phyloP scores from a whole-genome alignment of 2,329 filamentous ascomycete genomes.

The Epichloe hybrida region DNA sequence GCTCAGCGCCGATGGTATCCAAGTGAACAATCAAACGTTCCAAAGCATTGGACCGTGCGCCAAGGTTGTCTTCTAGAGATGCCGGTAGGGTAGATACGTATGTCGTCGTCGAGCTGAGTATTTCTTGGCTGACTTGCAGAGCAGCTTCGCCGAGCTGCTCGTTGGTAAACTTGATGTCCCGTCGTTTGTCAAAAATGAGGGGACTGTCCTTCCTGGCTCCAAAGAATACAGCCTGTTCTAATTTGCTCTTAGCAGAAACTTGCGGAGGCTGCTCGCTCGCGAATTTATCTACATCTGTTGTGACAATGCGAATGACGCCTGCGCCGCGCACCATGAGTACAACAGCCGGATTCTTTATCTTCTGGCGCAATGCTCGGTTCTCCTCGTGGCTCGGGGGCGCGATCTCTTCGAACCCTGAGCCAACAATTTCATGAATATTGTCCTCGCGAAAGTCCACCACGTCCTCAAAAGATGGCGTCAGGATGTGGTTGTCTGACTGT shows the following conservation, averaged over 20 bases:
- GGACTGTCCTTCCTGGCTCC: conserved; percentile 70
- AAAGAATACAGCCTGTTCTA: conserved; percentile 96
- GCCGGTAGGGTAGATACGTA: conserved; percentile 61
- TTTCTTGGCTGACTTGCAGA: conserved; percentile 63
- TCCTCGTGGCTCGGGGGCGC: conserved; percentile 28
- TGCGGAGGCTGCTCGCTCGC: conserved; percentile 41
- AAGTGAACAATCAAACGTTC: conserved; percentile 63
- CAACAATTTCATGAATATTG: conserved; percentile 48
- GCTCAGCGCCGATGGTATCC: conserved; percentile 45
- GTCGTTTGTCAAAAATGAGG: conserved; percentile 65
- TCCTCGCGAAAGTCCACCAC: conserved; percentile 64
- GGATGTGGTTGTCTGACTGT: conserved; percentile 48
- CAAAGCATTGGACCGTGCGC: conserved; percentile 57
- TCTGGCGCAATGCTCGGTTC: conserved; percentile 35
- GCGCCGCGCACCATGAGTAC: conserved; percentile 49
- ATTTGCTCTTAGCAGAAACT: conserved; percentile 73
- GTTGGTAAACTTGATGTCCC: conserved; percentile 51
- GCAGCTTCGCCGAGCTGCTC: conserved; percentile 67
- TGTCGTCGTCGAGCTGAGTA: conserved; percentile 62
- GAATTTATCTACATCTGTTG: conserved; percentile 46
- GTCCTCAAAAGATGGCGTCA: conserved; percentile 67
- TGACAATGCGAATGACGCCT: conserved; percentile 45
- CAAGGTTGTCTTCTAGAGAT: conserved; percentile 70
- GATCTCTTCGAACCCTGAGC: conserved; percentile 50
- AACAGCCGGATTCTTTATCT: conserved; percentile 47